Conservation (phyloP, 1,139 yeast genomes). For the Hansenula anomala region DNA sequence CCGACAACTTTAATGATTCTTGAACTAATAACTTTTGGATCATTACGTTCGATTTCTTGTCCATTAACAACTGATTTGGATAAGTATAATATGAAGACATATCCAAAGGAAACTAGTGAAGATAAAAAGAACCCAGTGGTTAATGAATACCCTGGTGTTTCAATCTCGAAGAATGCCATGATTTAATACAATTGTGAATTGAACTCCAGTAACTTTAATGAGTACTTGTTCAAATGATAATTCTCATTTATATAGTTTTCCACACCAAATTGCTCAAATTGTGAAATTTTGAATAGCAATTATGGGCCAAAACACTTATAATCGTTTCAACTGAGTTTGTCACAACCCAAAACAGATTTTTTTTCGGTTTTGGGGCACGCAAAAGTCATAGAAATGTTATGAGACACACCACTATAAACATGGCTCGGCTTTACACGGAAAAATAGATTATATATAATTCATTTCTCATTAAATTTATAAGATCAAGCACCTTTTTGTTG, state of each 20-base stretch:
- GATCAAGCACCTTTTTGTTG: too few species aligned
- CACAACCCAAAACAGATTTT: neutral
- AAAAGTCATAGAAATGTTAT: too few species aligned
- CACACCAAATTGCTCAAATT: neutral
- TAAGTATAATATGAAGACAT: constrained; percentile 16
- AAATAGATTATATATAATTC: neutral
- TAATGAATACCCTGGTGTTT: constrained; percentile 2
- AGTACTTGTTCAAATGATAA: too few species aligned
- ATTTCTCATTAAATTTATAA: too few species aligned
- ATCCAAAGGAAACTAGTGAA: constrained; percentile 12
- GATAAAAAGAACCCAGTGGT: constrained; percentile 8
- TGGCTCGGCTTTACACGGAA: too few species aligned
- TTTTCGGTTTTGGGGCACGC: neutral
- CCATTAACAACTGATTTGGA: constrained; percentile 6
- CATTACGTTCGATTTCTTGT: constrained; percentile 33
- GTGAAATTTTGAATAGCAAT: constrained; percentile 3
- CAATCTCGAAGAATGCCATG: neutral
- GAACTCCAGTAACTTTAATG: too few species aligned
- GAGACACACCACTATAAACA: too few species aligned
- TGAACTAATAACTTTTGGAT: constrained; percentile 34
- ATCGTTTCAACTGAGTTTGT: neutral
- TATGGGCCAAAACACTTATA: neutral
- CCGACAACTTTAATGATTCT: constrained; percentile 28
- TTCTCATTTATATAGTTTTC: neutral
- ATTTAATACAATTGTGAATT: neutral